Evolutionary conservation across 2,329 filamentous ascomycete species (phyloP), one percentile per base, ranked within the genome.

Genomic region (Fonsecaea pedrosoi): DNA sequence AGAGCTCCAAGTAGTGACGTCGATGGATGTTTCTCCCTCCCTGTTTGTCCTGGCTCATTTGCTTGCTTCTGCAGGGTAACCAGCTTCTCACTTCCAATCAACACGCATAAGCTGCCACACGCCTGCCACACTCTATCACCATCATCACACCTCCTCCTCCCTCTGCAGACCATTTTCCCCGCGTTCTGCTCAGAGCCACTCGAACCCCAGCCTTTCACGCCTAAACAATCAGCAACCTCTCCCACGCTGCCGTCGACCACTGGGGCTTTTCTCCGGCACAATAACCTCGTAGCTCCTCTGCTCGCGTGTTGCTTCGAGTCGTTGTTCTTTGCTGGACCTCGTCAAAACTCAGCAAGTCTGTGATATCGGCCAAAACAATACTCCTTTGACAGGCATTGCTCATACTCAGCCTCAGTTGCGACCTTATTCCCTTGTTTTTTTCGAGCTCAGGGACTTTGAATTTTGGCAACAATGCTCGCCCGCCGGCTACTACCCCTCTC

Each of bases 401-500:
- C 25, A 18, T 30, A 45, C 9, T 25, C 32, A 54, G 45, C 50
- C 45, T 42, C 34, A 30, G 55, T 30, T 34, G 48, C 63, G n/a
- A 65, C 55, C 25, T 15, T 15, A 60, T 65, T 68, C 65, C 21
- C 55, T 55, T 48, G 55, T 6, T 6, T 10, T 54, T 21, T 37
- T 54, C n/a, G 21, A 54, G 55, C 60, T 32, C 30, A 38, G 59
- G 40, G 9, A 61, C 54, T 50, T 38, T 55, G 15, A 38, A 53
- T 58, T 53, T 48, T 65, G 59, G 34, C 60, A 71, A 78, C 55
- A 66, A 82, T 82, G 80, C 74, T 83, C 73, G 73, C 76, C 68
- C 74, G 78, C 74, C 83, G 83, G 75, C 77, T 84, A 73, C 76
- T 84, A 73, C 85, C 82, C 73, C 75, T 78, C 60, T 77, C 81